phyloP scores from a whole-genome alignment of 352 stramenopile species.

The Pythium periplocum region DNA sequence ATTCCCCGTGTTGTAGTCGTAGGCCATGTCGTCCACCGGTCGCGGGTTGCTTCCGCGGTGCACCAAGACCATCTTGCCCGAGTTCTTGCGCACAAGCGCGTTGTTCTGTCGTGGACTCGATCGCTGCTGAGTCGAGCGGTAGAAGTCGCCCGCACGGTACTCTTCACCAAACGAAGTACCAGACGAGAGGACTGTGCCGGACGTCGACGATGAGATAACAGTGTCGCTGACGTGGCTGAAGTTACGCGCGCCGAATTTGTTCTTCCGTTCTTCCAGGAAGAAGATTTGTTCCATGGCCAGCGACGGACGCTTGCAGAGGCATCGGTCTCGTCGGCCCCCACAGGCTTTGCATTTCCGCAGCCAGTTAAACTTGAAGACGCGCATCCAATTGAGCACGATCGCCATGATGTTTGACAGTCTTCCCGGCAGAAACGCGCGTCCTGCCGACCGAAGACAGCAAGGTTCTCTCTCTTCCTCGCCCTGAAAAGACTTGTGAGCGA shows the following conservation, averaged over 20 bases:
- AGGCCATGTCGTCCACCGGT: constrained; percentile 21
- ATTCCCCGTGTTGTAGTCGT: constrained; percentile 3
- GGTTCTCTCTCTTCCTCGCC: too few species aligned
- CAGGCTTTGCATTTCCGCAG: constrained; percentile 62
- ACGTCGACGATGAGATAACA: constrained; percentile 25
- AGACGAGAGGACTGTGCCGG: constrained; percentile 38
- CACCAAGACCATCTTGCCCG: constrained; percentile 36
- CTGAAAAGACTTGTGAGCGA: too few species aligned
- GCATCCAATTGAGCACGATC: constrained; percentile 50
- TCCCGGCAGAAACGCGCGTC: too few species aligned
- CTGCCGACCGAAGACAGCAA: too few species aligned
- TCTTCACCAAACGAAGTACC: constrained; percentile 23
- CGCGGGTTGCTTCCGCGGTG: constrained; percentile 10
- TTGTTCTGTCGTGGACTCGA: constrained; percentile 6
- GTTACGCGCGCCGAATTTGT: constrained; percentile 70
- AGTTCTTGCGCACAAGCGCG: constrained; percentile 51
- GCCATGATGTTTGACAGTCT: constrained; percentile 24
- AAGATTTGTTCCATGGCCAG: constrained; percentile 78
- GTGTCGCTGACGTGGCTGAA: constrained; percentile 78
- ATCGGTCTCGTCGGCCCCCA: constrained; percentile 56
- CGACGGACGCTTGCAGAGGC: constrained; percentile 59
- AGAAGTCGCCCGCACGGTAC: constrained; percentile 26
- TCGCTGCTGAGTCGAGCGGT: constrained; percentile 14
- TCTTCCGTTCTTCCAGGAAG: constrained; percentile 79
- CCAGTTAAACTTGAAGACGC: constrained; percentile 61